Evolutionary conservation across 2,329 filamentous ascomycete species (phyloP), one percentile per base, ranked within the genome.

Genomic region (Paraphoma chrysanthemicola): DNA sequence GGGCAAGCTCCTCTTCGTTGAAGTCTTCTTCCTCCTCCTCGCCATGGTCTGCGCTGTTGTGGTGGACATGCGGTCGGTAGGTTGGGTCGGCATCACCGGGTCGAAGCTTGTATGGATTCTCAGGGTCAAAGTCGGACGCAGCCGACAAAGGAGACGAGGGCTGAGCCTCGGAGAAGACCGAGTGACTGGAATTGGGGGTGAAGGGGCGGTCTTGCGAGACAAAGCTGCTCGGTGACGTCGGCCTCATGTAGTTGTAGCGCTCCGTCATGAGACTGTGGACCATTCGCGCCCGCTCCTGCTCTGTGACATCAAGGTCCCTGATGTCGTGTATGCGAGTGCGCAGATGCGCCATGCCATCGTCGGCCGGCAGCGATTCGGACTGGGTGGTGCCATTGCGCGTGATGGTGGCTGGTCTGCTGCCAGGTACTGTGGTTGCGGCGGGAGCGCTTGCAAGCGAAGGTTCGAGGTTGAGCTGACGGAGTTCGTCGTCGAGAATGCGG

Each of bases 211-310:
- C 76, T 57, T 75, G 68, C 14, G 75, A 77, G 43, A 72, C 48
- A 44, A 77, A 73, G 67, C 75, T 78, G 54, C 68, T 74, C 6
- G 76, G 75, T 4, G 75, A 77, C 7, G 70, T 71, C 11, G 76
- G 73, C 10, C 75, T 67, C 57, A 77, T 67, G 36, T 66, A 57
- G 60, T 74, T 69, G 64, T 82, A 83, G 51, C 79, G 76, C 62
- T 81, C 78, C 45, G 76, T 82, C 81, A 83, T 83, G 54, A 83
- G 68, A 38, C 64, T 61, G 62, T 83, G 81, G 71, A 83, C 81
- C 64, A 77, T 70, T 54, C 71, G 72, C n/a, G 81, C 81, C 62
- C 82, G 82, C 60, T 83, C 81, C 52, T 80, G 78, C 18, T 79
- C 81, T 28, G 78, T 74, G 10, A 79, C 66, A 0, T 73, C 73